Conservation (phyloP, 177 flowering plant genomes). For the Telopea speciosissima region DNA sequence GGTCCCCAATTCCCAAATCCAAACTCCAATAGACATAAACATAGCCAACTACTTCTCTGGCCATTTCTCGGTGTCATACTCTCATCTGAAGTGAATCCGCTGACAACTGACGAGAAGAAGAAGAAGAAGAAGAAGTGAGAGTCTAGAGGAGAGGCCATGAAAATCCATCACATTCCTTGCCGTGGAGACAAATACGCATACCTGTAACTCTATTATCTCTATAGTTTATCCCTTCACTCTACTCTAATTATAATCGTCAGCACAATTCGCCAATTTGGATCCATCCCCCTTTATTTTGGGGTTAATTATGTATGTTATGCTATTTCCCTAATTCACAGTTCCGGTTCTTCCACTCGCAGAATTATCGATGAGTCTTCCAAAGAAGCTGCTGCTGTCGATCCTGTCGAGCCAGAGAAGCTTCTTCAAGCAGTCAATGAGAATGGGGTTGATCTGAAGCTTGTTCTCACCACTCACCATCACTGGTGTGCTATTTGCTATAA, state of each 20-base stretch:
- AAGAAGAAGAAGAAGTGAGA: constrained; percentile 6
- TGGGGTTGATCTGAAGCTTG: constrained; percentile 47
- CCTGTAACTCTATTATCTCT: constrained; percentile 34
- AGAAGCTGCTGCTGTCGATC: constrained; percentile 90
- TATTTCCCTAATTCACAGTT: not conserved
- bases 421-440: constrained; percentile 39
- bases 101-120: not conserved
- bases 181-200: constrained; percentile 88
- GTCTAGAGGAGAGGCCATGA: constrained; percentile 32
- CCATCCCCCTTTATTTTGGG: not conserved
- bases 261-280: too few species aligned
- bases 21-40: not conserved
- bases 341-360: constrained; percentile 25
- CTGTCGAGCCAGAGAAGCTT: constrained; percentile 85
- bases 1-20: too few species aligned
- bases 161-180: constrained; percentile 64
- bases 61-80: not conserved
- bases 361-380: constrained; percentile 68
- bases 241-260: not conserved
- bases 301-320: not conserved
- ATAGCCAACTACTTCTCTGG: not conserved
- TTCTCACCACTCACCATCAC: constrained; percentile 97
- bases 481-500: constrained; percentile 34
- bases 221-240: not conserved
- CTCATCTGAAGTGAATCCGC: not conserved